These are phyloP conservation scores for Nepenthes alata DNA, from an alignment of 179 eudicot genomes.

Conservation along the genomic window DNA sequence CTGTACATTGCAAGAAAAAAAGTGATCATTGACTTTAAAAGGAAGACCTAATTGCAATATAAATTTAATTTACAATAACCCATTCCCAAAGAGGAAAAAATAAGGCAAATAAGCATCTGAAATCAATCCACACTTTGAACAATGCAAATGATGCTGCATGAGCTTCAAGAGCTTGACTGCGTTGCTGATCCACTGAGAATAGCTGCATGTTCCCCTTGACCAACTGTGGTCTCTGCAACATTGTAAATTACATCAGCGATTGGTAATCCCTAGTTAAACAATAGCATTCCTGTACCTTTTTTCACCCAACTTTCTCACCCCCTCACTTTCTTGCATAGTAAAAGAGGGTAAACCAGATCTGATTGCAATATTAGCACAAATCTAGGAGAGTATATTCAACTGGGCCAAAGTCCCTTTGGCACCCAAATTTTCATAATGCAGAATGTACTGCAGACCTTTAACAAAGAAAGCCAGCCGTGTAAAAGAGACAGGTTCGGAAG, in stretches of 20 bases:
- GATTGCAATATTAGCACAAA: no score
- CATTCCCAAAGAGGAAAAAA: not conserved
- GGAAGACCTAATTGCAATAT: not conserved
- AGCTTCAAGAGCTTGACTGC: slow-evolving; percentile 83
- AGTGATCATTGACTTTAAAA: no score
- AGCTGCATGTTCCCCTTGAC: slow-evolving; percentile 92
- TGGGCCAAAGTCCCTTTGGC: no score
- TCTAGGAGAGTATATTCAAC: no score
- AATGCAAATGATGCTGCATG: slow-evolving; percentile 89
- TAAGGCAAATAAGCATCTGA: not conserved
- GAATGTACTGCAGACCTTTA: no score
- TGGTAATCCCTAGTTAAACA: not conserved
- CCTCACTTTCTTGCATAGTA: no score
- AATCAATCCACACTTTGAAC: slow-evolving; percentile 34
- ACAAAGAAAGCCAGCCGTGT: no score
- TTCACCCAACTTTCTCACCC: no score
- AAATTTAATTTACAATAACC: not conserved
- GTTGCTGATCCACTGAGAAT: slow-evolving; percentile 80
- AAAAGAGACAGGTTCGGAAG: no score
- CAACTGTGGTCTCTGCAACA: slow-evolving; percentile 63
- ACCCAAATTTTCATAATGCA: no score
- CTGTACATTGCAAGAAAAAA: slow-evolving; percentile 16
- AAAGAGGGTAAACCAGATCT: no score
- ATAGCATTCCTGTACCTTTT: no score
- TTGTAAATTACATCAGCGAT: not conserved